Evolutionary conservation across 257 asterid species (phyloP).

Genomic region (Verbascum thapsus): DNA sequence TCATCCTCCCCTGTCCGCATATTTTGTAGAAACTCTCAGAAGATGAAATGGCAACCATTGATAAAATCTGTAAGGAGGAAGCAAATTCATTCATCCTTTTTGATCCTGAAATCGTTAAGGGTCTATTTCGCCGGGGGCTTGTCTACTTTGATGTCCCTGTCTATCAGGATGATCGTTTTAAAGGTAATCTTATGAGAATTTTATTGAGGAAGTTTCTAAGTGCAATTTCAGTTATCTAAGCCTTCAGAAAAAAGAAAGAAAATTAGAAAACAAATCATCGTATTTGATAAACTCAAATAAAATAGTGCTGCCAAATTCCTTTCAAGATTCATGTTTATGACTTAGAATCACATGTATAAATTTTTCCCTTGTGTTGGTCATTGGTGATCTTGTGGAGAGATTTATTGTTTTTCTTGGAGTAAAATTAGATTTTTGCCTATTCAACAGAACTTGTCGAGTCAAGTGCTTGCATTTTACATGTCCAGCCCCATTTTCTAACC

Average conservation of each 20-base stretch:
- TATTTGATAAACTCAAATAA: conserved; percentile 19
- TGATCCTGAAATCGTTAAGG: conserved; percentile 87
- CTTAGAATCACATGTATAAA: conserved; percentile 16
- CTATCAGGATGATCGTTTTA: conserved; percentile 93
- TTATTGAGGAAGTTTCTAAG: not conserved
- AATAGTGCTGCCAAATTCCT: not conserved
- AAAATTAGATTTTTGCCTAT: conserved; percentile 4
- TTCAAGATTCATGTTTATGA: conserved; percentile 18
- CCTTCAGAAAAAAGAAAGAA: not conserved
- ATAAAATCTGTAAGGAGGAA: conserved; percentile 97
- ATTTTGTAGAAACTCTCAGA: conserved; percentile 85
- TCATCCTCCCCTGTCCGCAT: conserved; percentile 20
- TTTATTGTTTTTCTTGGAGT: conserved; percentile 10
- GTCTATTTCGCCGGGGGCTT: conserved; percentile 83
- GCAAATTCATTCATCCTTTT: conserved; percentile 89
- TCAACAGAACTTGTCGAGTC: conserved; percentile 3
- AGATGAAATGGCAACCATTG: conserved; percentile 97
- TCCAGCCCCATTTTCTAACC: conserved; percentile 15
- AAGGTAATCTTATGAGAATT: conserved; percentile 54
- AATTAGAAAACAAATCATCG: conserved; percentile 1
- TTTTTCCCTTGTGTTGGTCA: conserved; percentile 17
- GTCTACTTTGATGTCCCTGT: conserved; percentile 96
- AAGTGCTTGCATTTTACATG: conserved; percentile 23
- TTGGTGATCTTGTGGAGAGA: conserved; percentile 11
- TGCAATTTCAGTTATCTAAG: not conserved